Percentiles rank a stretch among this genome's conserved stretches.
Conservation (phyloP, 371 early-diverging fungal genomes). For the Parasitella parasitica region DNA sequence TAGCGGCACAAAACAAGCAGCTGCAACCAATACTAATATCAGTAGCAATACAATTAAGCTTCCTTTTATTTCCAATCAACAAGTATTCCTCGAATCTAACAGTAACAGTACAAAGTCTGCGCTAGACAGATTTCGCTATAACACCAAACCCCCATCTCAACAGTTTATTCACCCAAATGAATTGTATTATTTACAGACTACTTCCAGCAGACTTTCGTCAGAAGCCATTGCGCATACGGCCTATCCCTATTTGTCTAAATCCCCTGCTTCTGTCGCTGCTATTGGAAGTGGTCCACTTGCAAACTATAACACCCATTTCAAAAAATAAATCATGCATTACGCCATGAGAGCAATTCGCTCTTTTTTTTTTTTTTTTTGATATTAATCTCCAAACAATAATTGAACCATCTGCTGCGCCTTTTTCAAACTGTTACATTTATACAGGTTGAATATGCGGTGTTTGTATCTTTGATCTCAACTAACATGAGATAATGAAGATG, state of each 20-base stretch:
- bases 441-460: too few species aligned
- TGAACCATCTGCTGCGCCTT: too few species aligned
- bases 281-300: conserved; percentile 8
- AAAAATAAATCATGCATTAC: background rate
- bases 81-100: background rate
- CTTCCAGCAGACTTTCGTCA: conserved; percentile 21
- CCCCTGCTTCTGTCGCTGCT: background rate
- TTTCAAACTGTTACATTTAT: too few species aligned
- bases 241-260: conserved; percentile 9
- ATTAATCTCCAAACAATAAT: too few species aligned
- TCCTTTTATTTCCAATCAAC: background rate
- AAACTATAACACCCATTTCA: conserved; percentile 2
- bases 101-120: background rate
- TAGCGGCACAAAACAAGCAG: background rate
- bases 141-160: background rate
- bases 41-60: background rate
- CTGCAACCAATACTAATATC: background rate
- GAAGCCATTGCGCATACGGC: conserved; percentile 24
- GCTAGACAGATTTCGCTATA: background rate
- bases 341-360: background rate
- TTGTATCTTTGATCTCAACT: too few species aligned
- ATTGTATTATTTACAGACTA: conserved; percentile 18
- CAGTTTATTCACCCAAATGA: conserved; percentile 23
- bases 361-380: too few species aligned
- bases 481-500: too few species aligned